Evolutionary conservation across 176 grass and related monocot species (phyloP), one percentile per base, ranked within the genome.

Genomic region (Oryza rufipogon): DNA sequence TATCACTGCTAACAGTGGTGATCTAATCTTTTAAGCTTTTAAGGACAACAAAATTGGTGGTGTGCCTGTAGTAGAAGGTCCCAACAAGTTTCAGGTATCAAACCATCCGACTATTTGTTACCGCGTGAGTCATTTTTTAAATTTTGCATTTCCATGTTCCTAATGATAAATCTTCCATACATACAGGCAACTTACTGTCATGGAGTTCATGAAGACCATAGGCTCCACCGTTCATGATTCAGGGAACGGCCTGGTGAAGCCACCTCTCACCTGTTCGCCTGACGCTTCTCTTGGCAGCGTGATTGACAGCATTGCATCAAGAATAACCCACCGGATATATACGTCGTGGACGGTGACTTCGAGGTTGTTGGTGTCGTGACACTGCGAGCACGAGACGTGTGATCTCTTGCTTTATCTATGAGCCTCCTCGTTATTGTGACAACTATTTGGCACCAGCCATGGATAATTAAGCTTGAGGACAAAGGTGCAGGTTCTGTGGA

Each of bases 381-480:
- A 30, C 77, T 99, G 0, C 91, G 96, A 2, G 96, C 28, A 2
- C 28, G 28, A 30, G 28, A 98, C 38, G 26, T 26, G 94, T 98
- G 72, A 98, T 98, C 68, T 94, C 96, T 30, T 98, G 96, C 71
- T 98, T 96, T 75, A 89, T 98, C 46, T 70, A 88, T 1, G 96
- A 98, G 68, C 96, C 91, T 12, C 89, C 82, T 6, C 83, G 87
- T 81, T 93, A 87, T 67, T 90, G 94, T 2, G 89, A 96, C 70
- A 86, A 52, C 61, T 89, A 86, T 81, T 56, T 92, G 49, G 79
- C 39, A 9, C 58, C 80, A 19, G 74, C 75, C 44, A 65, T 79
- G 79, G 86, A 89, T 26, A 1, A 26, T 26, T 68, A 83, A 85
- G 68, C 63, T 83, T 39, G 42, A 83, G 6, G 79, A 11, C 11